Base-by-base conservation (phyloP, 2,329 filamentous ascomycete species). In the Fusarium succisae region DNA sequence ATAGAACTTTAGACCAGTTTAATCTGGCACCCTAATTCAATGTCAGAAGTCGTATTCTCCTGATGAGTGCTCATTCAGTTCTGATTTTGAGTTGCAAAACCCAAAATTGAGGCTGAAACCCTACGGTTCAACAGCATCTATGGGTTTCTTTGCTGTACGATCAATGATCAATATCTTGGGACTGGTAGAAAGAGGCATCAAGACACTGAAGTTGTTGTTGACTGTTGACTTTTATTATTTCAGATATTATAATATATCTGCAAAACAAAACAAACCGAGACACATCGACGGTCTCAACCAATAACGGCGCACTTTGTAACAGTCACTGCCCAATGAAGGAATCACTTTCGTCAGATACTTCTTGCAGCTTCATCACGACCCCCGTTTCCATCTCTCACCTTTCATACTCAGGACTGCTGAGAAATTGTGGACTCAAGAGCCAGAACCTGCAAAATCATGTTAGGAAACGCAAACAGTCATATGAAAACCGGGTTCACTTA, bases 401-500 rank as follows among this genome's bases (percentile, higher is more conserved):
- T 48, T 20, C 28, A 26, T 43, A 26, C 48, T 57, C 55, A 75
- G 11, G 63, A 72, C 39, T 57, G 53, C 56, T 79, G 77, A 3
- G 78, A 77, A 26, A 77, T 51, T 14, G 72, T 73, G 32, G 79
- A 76, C 70, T 86, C 84, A 24, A 87, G 81, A 22, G 88, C 89
- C 59, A 91, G 82, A 26, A 91, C 84, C 89, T 91, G 35, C 8
- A 55, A 28, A 58, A 41, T 14, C 12, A n/a, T 48, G 60, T 65
- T 66, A 63, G 63, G 38, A 6, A 45, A 48, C 30, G 15, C 41
- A n/a, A 38, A 28, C 20, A 12, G 30, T 41, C n/a, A 35, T 50
- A 30, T n/a, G 35, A 48, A 44, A 14, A 9, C 41, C 22, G 39
- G 50, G 44, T 14, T 45, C 59, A 85, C 89, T 85, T 85, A 97